A percentile compares a stretch with the other conserved stretches of the same genome.
phyloP scores from a whole-genome alignment of 306 rosid genomes.

The apple (Malus domestica) region ASM211411v1 NC_041802.1:9286501-9287000 shows the following conservation, averaged over 20 bases:
- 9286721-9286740: background rate
- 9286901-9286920: background rate
- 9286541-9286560: slow-evolving; percentile 95
- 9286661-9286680: background rate
- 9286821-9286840: background rate
- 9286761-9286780: too few relatives aligned
- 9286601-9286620: slow-evolving; percentile 77
- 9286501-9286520: slow-evolving; percentile 10
- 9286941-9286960: background rate
- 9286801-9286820: background rate
- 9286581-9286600: slow-evolving; percentile 86
- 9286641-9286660: background rate
- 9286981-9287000: background rate
- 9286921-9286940: background rate
- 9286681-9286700: background rate
- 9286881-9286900: background rate
- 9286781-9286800: background rate
- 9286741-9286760: background rate
- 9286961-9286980: background rate
- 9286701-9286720: background rate
- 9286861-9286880: background rate
- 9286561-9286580: slow-evolving; percentile 86
- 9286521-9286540: slow-evolving; percentile 40
- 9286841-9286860: background rate
- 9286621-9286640: slow-evolving; percentile 13